Evolutionary conservation across 140 eudicot genomes (phyloP).

Genomic region (Erigeron philadelphicus): DNA sequence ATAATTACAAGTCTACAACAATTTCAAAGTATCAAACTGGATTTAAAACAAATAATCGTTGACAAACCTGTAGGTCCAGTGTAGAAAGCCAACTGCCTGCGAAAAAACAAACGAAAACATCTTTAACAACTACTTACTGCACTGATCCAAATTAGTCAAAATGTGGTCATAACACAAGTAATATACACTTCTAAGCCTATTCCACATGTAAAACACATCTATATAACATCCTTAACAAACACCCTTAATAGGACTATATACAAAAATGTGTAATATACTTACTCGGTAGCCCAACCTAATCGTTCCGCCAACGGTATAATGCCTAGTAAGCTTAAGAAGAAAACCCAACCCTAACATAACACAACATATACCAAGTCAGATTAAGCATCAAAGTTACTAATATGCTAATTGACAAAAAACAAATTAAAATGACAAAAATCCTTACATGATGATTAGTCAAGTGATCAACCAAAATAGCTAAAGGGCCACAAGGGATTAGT

Average conservation of each 20-base stretch:
- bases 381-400: neutral
- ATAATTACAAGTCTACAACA: neutral
- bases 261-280: constrained; percentile 13
- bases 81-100: constrained; percentile 72
- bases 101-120: constrained; percentile 21
- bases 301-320: constrained; percentile 89
- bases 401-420: neutral
- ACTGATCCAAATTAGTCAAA: neutral
- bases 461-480: constrained; percentile 49
- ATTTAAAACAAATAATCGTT: constrained; percentile 2
- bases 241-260: neutral
- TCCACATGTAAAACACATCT: neutral
- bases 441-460: constrained; percentile 57
- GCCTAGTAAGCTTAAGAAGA: constrained; percentile 65
- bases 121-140: constrained; percentile 5
- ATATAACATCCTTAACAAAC: neutral
- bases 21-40: neutral
- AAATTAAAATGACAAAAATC: constrained; percentile 1
- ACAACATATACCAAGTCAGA: constrained; percentile 1
- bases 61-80: constrained; percentile 83
- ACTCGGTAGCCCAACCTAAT: constrained; percentile 84
- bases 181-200: neutral
- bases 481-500: constrained; percentile 63
- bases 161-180: neutral
- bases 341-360: constrained; percentile 63